Percentiles rank a stretch among this genome's conserved stretches.
phyloP scores from a whole-genome alignment of 208 protist genomes.

The Herpetomonas tarakana region DNA sequence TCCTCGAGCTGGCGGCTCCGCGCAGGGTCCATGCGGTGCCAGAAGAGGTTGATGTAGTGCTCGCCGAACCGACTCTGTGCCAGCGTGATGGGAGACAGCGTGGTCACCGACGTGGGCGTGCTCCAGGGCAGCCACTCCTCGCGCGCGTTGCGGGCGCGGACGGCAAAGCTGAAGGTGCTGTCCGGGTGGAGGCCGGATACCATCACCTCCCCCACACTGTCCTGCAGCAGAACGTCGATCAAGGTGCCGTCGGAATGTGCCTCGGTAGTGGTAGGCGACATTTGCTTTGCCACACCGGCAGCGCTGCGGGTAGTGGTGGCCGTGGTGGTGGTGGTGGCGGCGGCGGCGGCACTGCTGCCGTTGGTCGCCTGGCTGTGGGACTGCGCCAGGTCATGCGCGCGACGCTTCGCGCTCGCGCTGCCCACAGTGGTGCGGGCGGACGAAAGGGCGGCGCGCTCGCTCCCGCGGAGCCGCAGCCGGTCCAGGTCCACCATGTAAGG shows the following conservation, averaged over 20 bases:
- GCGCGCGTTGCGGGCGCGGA: conserved; percentile 46
- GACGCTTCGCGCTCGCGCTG: not conserved
- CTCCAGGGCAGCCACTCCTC: conserved; percentile 88
- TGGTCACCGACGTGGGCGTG: conserved; percentile 30
- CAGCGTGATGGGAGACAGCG: conserved; percentile 67
- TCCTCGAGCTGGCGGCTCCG: conserved; percentile 17
- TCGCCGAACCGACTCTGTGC: conserved; percentile 85
- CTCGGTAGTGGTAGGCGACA: not conserved
- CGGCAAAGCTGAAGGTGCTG: conserved; percentile 30
- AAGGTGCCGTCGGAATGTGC: conserved; percentile 5
- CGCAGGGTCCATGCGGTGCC: conserved; percentile 52
- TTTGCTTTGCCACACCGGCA: not conserved
- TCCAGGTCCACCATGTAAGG: conserved; percentile 35
- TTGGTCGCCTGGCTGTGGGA: not conserved
- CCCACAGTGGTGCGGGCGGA: not conserved
- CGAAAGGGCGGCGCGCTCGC: not conserved
- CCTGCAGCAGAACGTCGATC: conserved; percentile 48
- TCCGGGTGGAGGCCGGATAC: conserved; percentile 37
- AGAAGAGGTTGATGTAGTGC: conserved; percentile 91
- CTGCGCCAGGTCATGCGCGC: too few species aligned
- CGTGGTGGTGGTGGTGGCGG: not conserved
- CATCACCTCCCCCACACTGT: conserved; percentile 25
- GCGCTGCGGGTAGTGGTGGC: too few species aligned
- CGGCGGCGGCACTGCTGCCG: not conserved
- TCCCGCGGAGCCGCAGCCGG: conserved; percentile 12